A percentile compares a stretch with the other conserved stretches of the same genome.
Conservation (phyloP, 1,284 basidiomycete species). For the Malassezia arunalokei region DNA sequence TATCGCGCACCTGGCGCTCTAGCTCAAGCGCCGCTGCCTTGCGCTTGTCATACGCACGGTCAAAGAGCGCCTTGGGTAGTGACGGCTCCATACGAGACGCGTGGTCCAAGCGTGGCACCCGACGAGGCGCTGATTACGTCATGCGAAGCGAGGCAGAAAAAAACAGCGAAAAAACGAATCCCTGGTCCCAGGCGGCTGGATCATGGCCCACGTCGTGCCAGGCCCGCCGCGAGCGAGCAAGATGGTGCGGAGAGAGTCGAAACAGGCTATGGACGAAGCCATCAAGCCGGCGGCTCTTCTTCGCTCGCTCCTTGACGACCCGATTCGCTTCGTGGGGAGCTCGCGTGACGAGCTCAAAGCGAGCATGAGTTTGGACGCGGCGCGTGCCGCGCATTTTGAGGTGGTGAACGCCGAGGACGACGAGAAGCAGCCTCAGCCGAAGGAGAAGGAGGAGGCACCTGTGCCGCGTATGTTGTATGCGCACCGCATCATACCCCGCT, state of each 20-base stretch:
- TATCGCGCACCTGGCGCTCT: slow-evolving; percentile 89
- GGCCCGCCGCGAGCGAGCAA: not conserved
- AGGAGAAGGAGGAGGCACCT: not conserved
- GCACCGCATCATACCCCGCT: slow-evolving; percentile 22
- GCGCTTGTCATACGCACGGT: slow-evolving; percentile 67
- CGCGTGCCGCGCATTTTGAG: slow-evolving; percentile 12
- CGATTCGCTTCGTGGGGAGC: slow-evolving; percentile 13
- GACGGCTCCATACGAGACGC: slow-evolving; percentile 17
- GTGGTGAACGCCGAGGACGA: slow-evolving; percentile 3
- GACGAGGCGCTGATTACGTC: not conserved
- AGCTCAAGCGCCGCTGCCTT: slow-evolving; percentile 89
- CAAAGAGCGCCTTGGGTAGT: slow-evolving; percentile 41
- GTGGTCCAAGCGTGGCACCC: slow-evolving; percentile 1
- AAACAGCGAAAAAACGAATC: not conserved
- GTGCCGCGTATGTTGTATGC: slow-evolving; percentile 1
- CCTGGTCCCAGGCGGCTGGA: not conserved
- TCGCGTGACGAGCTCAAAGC: slow-evolving; percentile 15
- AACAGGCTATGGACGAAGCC: slow-evolving; percentile 1
- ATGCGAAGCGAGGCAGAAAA: not conserved
- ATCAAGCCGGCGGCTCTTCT: slow-evolving; percentile 8
- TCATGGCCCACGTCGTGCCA: not conserved
- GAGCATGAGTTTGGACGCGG: slow-evolving; percentile 12
- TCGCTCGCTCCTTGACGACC: slow-evolving; percentile 8
- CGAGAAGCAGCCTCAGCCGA: not conserved
- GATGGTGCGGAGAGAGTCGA: not conserved